phyloP scores from a whole-genome alignment of 2,329 filamentous ascomycete species.

The Fusarium haematococcum region DNA sequence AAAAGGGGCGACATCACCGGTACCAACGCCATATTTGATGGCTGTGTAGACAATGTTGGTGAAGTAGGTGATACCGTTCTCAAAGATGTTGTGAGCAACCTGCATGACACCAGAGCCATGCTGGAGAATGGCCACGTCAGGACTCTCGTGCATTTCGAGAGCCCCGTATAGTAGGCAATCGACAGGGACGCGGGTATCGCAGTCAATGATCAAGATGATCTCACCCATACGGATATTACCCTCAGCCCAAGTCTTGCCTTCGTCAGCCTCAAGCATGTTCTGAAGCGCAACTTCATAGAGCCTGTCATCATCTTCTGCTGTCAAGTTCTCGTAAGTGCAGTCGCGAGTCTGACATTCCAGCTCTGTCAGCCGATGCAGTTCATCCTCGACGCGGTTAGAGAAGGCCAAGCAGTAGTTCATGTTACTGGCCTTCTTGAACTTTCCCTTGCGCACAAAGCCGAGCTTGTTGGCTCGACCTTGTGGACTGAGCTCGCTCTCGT shows the following conservation, averaged over 20 bases:
- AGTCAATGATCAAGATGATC: constrained; percentile 73
- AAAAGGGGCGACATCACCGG: constrained; percentile 79
- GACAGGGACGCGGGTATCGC: constrained; percentile 71
- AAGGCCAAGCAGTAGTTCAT: constrained; percentile 74
- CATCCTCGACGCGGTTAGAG: constrained; percentile 67
- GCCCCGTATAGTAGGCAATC: constrained; percentile 78
- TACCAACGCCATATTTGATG: constrained; percentile 77
- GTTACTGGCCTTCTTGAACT: constrained; percentile 76
- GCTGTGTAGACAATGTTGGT: constrained; percentile 82
- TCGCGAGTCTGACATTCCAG: constrained; percentile 35
- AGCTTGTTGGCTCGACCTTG: constrained; percentile 51
- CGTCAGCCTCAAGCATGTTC: constrained; percentile 61
- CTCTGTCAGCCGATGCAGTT: constrained; percentile 49
- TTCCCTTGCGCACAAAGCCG: constrained; percentile 67
- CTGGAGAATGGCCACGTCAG: constrained; percentile 78
- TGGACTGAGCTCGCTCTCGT: constrained; percentile 52
- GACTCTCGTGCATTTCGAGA: constrained; percentile 76
- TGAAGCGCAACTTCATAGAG: constrained; percentile 60
- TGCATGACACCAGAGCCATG: constrained; percentile 83
- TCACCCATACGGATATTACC: constrained; percentile 69
- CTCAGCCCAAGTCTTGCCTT: constrained; percentile 66
- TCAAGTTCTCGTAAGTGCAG: constrained; percentile 55
- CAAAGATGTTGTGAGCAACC: constrained; percentile 77
- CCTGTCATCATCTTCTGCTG: constrained; percentile 54
- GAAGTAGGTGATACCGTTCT: constrained; percentile 81